These are phyloP conservation scores for Cyberlindnera xylosilytica DNA, from an alignment of 805 yeast species.

Conservation along the genomic window DNA sequence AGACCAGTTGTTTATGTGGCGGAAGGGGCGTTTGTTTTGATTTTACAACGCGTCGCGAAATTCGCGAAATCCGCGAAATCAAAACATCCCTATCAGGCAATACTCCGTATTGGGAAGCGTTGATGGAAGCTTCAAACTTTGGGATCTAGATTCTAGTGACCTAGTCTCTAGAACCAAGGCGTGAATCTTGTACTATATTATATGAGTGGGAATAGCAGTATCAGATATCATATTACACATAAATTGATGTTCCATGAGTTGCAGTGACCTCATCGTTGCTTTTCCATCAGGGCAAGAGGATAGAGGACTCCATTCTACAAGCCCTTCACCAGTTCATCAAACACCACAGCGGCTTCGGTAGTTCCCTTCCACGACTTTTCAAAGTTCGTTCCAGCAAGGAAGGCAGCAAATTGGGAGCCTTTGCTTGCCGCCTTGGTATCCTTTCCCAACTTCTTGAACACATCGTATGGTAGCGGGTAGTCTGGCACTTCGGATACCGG, in stretches of 20 bases:
- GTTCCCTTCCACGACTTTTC: constrained; percentile 19
- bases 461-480: constrained; percentile 27
- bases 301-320: too few relatives aligned
- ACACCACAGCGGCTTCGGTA: constrained; percentile 14
- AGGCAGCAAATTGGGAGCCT: constrained; percentile 10
- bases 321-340: constrained; percentile 7
- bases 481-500: constrained; percentile 16
- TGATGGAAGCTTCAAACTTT: neutral
- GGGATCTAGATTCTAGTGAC: too few relatives aligned
- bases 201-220: too few relatives aligned
- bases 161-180: too few relatives aligned
- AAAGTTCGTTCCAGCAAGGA: constrained; percentile 20
- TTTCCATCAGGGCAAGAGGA: too few relatives aligned
- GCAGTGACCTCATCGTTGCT: too few relatives aligned
- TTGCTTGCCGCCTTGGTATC: constrained; percentile 4
- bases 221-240: too few relatives aligned
- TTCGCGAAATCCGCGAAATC: neutral
- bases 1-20: too few relatives aligned
- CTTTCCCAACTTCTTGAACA: constrained; percentile 19
- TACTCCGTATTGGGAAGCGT: neutral
- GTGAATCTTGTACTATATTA: too few relatives aligned
- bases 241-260: too few relatives aligned
- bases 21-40: neutral
- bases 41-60: neutral
- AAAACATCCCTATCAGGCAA: neutral